A percentile compares a stretch with the other conserved stretches of the same genome.
Conservation (phyloP, 495 filamentous ascomycete species). For the Oleoguttula mirabilis region DNA sequence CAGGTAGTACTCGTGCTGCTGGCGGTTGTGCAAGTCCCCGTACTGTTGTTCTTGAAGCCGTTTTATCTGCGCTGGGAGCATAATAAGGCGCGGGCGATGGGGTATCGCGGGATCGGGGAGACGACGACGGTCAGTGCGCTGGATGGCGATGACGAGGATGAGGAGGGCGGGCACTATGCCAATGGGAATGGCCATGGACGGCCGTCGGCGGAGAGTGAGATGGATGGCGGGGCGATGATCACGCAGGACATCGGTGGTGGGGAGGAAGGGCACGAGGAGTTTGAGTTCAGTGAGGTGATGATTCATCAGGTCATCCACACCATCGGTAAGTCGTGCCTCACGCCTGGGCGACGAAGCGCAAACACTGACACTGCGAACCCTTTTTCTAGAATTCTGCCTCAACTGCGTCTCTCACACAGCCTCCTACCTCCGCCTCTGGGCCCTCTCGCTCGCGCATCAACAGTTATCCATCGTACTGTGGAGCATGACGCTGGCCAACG, state of each 20-base stretch:
- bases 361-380: neutral
- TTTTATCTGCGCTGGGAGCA: slow-evolving; percentile 87
- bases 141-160: slow-evolving; percentile 66
- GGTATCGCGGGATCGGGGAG: slow-evolving; percentile 88
- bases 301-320: slow-evolving; percentile 99
- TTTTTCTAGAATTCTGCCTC: slow-evolving; percentile 84
- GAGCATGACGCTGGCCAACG: slow-evolving; percentile 80
- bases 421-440: slow-evolving; percentile 97
- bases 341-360: neutral
- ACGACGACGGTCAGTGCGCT: slow-evolving; percentile 72
- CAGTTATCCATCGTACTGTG: slow-evolving; percentile 94
- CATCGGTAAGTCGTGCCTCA: slow-evolving; percentile 55
- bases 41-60: slow-evolving; percentile 89
- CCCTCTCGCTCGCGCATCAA: slow-evolving; percentile 91
- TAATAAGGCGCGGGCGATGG: slow-evolving; percentile 71
- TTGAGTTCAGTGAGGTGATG: slow-evolving; percentile 91
- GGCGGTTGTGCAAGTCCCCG: slow-evolving; percentile 73
- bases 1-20: slow-evolving; percentile 73
- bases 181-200: slow-evolving; percentile 50
- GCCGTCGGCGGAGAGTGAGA: slow-evolving; percentile 63
- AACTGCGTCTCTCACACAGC: slow-evolving; percentile 99
- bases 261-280: slow-evolving; percentile 87
- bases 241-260: slow-evolving; percentile 58
- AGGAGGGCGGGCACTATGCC: slow-evolving; percentile 36
- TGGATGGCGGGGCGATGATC: slow-evolving; percentile 79